Evolutionary conservation across 345 rosid species (phyloP).

Genomic region (Gossypium anomalum): DNA sequence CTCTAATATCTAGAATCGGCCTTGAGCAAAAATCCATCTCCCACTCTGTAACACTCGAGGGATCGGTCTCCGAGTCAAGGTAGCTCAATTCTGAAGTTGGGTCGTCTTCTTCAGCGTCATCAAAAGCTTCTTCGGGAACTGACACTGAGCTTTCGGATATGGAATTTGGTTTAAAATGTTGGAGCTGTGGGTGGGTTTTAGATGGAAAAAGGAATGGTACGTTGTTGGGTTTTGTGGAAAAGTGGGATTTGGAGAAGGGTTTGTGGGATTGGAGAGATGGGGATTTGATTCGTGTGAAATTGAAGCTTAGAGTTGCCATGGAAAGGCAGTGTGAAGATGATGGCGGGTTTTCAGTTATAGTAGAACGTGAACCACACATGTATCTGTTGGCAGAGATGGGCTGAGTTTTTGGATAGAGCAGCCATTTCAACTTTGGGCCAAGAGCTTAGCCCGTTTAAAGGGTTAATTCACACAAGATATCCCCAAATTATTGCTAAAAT

Average conservation of each 20-base stretch:
- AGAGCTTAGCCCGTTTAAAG: too few relatives aligned
- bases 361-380: not conserved
- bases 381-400: not conserved
- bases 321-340: slow-evolving; percentile 17
- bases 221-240: slow-evolving; percentile 34
- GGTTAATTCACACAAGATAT: too few relatives aligned
- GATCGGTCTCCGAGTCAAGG: slow-evolving; percentile 73
- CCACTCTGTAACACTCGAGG: slow-evolving; percentile 75
- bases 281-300: slow-evolving; percentile 48
- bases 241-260: slow-evolving; percentile 32
- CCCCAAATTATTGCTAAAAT: too few relatives aligned
- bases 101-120: not conserved
- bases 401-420: not conserved
- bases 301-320: slow-evolving; percentile 81
- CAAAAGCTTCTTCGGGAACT: slow-evolving; percentile 1
- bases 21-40: slow-evolving; percentile 93
- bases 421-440: not conserved
- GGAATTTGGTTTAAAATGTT: slow-evolving; percentile 28
- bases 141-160: slow-evolving; percentile 10
- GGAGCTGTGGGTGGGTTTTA: slow-evolving; percentile 15
- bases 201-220: slow-evolving; percentile 22
- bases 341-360: slow-evolving; percentile 2
- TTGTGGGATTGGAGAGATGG: slow-evolving; percentile 31
- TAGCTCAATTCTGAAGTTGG: slow-evolving; percentile 74
- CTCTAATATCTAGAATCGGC: slow-evolving; percentile 81